phyloP scores from a whole-genome alignment of 805 yeast genomes.

The Candida easanensis region DNA sequence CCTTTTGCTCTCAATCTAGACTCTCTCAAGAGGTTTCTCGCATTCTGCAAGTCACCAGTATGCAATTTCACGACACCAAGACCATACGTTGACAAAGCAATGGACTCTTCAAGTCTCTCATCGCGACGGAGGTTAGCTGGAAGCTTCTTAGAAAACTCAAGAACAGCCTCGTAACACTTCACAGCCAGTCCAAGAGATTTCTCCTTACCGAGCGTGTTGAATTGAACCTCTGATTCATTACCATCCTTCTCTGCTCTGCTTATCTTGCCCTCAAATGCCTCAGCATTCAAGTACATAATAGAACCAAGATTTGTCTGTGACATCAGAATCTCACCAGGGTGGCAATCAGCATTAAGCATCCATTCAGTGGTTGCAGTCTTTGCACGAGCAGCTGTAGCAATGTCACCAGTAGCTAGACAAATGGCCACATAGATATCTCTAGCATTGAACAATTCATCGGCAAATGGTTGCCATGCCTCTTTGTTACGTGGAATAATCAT shows the following conservation, averaged over 20 bases:
- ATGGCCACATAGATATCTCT: conserved; percentile 74
- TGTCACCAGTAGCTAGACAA: conserved; percentile 67
- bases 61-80: conserved; percentile 78
- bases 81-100: conserved; percentile 81
- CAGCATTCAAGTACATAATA: conserved; percentile 63
- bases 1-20: conserved; percentile 69
- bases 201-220: conserved; percentile 24
- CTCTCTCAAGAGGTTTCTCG: conserved; percentile 61
- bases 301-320: conserved; percentile 72
- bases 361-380: conserved; percentile 63
- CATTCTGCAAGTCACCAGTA: conserved; percentile 49
- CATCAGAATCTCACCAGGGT: conserved; percentile 59
- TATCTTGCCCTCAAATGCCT: conserved; percentile 53
- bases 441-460: conserved; percentile 74
- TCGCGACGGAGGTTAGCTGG: conserved; percentile 35
- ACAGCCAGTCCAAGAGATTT: conserved; percentile 33
- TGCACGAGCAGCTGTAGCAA: conserved; percentile 55
- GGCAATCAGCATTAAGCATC: conserved; percentile 71
- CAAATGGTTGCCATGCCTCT: conserved; percentile 67
- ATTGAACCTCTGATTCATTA: conserved; percentile 19
- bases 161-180: conserved; percentile 41
- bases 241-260: conserved; percentile 27
- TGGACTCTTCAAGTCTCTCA: conserved; percentile 53
- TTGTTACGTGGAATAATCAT: conserved; percentile 34
- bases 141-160: conserved; percentile 40